Percentiles rank a stretch among this genome's conserved stretches.
Evolutionary conservation across 768 basidiomycete species (phyloP).

Genomic region (Scleroderma citrinum): DNA sequence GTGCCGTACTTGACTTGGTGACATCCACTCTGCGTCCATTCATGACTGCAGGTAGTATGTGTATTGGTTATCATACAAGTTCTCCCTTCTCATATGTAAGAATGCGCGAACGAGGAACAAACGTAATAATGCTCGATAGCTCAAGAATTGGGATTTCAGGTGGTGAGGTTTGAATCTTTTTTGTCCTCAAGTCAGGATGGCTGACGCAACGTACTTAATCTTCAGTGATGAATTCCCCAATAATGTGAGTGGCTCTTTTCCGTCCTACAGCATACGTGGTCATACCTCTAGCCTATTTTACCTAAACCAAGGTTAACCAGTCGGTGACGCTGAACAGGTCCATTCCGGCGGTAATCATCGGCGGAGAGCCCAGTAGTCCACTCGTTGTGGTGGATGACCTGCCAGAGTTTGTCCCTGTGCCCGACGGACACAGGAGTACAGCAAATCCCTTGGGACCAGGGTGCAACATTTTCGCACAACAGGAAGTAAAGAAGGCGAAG

Average conservation of each 20-base stretch:
- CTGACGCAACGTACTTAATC: neutral
- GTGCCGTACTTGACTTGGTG: constrained; percentile 75
- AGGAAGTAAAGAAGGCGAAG: constrained; percentile 41
- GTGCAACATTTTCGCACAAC: constrained; percentile 60
- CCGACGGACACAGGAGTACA: constrained; percentile 26
- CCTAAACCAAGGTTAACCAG: constrained; percentile 40
- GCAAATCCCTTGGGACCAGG: constrained; percentile 54
- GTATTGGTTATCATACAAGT: constrained; percentile 64
- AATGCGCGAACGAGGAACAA: constrained; percentile 77
- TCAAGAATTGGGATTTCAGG: constrained; percentile 94
- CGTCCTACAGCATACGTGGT: neutral
- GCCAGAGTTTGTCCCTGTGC: constrained; percentile 1
- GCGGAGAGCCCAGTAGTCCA: constrained; percentile 46
- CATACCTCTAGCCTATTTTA: constrained; percentile 28
- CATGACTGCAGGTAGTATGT: constrained; percentile 75
- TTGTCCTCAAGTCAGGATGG: neutral
- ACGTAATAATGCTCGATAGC: constrained; percentile 74
- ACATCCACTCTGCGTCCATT: constrained; percentile 75
- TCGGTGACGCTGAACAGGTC: constrained; percentile 37
- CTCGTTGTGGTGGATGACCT: constrained; percentile 48
- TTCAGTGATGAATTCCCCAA: constrained; percentile 42
- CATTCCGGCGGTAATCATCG: constrained; percentile 39
- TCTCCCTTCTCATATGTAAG: constrained; percentile 82
- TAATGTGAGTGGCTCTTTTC: neutral
- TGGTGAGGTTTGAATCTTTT: constrained; percentile 51